Percentiles rank a stretch among this genome's conserved stretches.
These are phyloP conservation scores for Solanum acaule DNA, from an alignment of 257 asterid genomes.

Conservation along the genomic window DNA sequence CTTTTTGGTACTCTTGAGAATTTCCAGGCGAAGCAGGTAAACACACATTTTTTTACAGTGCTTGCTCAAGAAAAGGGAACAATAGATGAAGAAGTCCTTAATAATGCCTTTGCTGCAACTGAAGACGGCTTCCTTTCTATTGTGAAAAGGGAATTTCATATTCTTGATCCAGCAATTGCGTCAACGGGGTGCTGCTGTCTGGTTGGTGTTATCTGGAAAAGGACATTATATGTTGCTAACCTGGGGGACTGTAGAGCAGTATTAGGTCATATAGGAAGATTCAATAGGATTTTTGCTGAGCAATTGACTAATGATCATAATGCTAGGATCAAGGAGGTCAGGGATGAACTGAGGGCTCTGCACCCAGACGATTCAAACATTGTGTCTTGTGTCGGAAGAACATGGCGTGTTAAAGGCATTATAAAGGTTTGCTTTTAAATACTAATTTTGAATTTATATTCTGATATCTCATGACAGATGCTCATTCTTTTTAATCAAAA, in stretches of 20 bases:
- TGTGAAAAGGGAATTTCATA: slow-evolving; percentile 35
- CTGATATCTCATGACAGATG: neutral
- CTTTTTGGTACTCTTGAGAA: neutral
- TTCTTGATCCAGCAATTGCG: slow-evolving; percentile 35
- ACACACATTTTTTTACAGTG: slow-evolving; percentile 24
- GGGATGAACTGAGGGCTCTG: slow-evolving; percentile 43
- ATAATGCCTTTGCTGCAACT: slow-evolving; percentile 46
- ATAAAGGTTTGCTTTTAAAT: slow-evolving; percentile 49
- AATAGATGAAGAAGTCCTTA: slow-evolving; percentile 41
- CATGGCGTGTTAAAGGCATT: slow-evolving; percentile 85
- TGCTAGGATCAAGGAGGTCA: slow-evolving; percentile 51
- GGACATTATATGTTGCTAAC: slow-evolving; percentile 52
- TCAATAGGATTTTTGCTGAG: slow-evolving; percentile 46
- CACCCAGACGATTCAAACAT: slow-evolving; percentile 67
- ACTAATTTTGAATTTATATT: neutral
- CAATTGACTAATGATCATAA: slow-evolving; percentile 75
- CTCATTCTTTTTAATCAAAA: no score
- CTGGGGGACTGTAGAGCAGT: slow-evolving; percentile 90
- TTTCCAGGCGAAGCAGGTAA: neutral
- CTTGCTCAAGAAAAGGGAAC: slow-evolving; percentile 49
- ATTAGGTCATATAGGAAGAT: slow-evolving; percentile 37
- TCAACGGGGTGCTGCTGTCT: slow-evolving; percentile 71
- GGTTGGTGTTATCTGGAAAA: slow-evolving; percentile 66
- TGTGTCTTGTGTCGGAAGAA: slow-evolving; percentile 38
- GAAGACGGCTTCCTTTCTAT: slow-evolving; percentile 50